Percentiles rank a stretch among this genome's conserved stretches.
phyloP scores from a whole-genome alignment of 805 yeast genomes.

The Wickerhamiella nectarea region DNA sequence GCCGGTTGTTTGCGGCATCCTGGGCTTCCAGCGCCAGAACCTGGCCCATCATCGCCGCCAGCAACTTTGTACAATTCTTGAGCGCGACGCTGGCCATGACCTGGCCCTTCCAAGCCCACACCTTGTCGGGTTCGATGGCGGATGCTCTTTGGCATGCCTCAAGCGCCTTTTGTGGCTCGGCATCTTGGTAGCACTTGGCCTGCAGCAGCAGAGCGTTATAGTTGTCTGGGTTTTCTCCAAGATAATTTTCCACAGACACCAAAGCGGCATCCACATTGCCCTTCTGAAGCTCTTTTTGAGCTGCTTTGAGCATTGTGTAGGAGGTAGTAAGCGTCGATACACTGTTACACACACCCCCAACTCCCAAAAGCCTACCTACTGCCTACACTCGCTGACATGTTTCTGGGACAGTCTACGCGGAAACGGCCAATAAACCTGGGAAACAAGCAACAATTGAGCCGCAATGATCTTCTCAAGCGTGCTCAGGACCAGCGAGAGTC shows the following conservation, averaged over 20 bases:
- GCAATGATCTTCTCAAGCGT: conserved; percentile 39
- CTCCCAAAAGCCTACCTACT: no score
- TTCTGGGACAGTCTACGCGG: conserved; percentile 50
- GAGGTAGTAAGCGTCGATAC: neutral
- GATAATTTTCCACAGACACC: conserved; percentile 39
- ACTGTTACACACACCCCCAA: neutral
- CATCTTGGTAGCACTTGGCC: conserved; percentile 51
- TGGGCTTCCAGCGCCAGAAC: conserved; percentile 13
- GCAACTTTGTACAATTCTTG: conserved; percentile 14
- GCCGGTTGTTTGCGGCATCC: conserved; percentile 14
- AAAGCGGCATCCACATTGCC: conserved; percentile 52
- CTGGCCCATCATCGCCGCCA: conserved; percentile 17
- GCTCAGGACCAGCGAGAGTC: conserved; percentile 53
- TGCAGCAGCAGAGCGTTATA: conserved; percentile 44
- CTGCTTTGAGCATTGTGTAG: conserved; percentile 14
- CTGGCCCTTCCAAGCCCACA: conserved; percentile 75
- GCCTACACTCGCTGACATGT: conserved; percentile 22
- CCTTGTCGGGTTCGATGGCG: conserved; percentile 32
- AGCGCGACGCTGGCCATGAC: conserved; percentile 22
- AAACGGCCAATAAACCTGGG: conserved; percentile 51
- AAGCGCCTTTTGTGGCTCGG: conserved; percentile 34
- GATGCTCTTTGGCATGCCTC: conserved; percentile 33
- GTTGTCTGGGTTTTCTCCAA: conserved; percentile 41
- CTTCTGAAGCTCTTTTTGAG: conserved; percentile 25
- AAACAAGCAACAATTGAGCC: conserved; percentile 28